Evolutionary conservation across 345 rosid species (phyloP), one percentile per base, ranked within the genome.

Genomic region (Hevea brasiliensis): DNA sequence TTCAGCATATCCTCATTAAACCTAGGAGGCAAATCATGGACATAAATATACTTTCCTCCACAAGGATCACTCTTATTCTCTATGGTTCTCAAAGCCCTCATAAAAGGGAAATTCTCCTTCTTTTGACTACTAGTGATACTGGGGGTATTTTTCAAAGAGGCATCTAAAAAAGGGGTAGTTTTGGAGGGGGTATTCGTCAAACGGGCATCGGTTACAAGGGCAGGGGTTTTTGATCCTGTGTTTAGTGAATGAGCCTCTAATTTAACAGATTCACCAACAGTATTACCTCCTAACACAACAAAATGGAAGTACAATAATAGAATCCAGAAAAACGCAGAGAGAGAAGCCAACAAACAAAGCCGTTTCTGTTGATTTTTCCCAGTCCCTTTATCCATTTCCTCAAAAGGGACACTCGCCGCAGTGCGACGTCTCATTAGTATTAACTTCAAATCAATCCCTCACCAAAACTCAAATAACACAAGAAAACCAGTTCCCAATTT

Each of bases 1-100:
- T 85, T 84, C 77, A 94, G 89, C 96, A 94, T 90, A 68, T 90
- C 93, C 79, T 87, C 92, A 47, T 91, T 94, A 80, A 91, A 94
- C 85, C 80, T 89, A 0, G 94, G 67, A 63, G 97, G 94, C 23
- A 94, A 79, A 72, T 91, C 82, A 37, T 91, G 96, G 73, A 93
- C 96, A 71, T 89, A 90, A 55, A 93, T 87, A 69, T 93, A 93
- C 80, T 84, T 87, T 37, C 98, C 95, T 3, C 97, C 93, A 54
- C 98, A 92, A 0, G 92, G 90, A 81, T 92, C 97, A 32, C 88
- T 92, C 79, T 84, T 86, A 81, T 92, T 90, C 24, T 89, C 94
- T 21, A 82, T 27, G 11, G 94, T 89, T 74, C 87, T 88, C 86
- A 90, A 79, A 2, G 98, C 98, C 80, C 78, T 81, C 72, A 82